phyloP scores from a whole-genome alignment of 257 asterid genomes.

The Fraxinus pennsylvanica region DNA sequence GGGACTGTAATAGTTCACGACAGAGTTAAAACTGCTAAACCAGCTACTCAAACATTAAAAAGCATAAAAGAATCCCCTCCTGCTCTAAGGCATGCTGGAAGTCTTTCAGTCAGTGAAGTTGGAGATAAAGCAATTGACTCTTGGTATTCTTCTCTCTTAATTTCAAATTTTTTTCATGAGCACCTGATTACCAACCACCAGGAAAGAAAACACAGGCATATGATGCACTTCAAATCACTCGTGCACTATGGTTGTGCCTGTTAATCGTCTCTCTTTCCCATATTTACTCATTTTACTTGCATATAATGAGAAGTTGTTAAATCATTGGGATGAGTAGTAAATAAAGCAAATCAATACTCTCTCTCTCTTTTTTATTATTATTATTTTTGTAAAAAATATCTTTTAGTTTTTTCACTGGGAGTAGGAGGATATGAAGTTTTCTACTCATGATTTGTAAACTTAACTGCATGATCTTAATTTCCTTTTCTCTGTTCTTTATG shows the following conservation, averaged over 20 bases:
- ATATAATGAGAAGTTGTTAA: background rate
- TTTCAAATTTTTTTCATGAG: background rate
- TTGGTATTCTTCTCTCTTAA: conserved; percentile 40
- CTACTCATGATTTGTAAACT: background rate
- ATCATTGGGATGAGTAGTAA: background rate
- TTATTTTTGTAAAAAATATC: too few species aligned
- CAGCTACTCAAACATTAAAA: conserved; percentile 40
- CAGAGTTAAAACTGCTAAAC: conserved; percentile 42
- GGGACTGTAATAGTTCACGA: conserved; percentile 81
- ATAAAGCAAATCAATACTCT: background rate
- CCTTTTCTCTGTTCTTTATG: background rate
- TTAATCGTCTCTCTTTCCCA: background rate
- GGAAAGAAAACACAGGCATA: background rate
- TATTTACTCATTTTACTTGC: background rate
- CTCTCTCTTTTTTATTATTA: too few species aligned
- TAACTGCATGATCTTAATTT: background rate
- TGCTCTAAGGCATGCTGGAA: conserved; percentile 44
- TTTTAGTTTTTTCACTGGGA: background rate
- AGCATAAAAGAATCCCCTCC: conserved; percentile 44
- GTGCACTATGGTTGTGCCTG: background rate
- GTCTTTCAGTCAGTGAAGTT: conserved; percentile 42
- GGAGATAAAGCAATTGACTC: conserved; percentile 50
- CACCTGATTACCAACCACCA: background rate
- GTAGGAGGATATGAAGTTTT: background rate
- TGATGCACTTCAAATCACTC: background rate